Evolutionary conservation across 1,284 basidiomycete species (phyloP).

Genomic region (Puccinia coronata): DNA sequence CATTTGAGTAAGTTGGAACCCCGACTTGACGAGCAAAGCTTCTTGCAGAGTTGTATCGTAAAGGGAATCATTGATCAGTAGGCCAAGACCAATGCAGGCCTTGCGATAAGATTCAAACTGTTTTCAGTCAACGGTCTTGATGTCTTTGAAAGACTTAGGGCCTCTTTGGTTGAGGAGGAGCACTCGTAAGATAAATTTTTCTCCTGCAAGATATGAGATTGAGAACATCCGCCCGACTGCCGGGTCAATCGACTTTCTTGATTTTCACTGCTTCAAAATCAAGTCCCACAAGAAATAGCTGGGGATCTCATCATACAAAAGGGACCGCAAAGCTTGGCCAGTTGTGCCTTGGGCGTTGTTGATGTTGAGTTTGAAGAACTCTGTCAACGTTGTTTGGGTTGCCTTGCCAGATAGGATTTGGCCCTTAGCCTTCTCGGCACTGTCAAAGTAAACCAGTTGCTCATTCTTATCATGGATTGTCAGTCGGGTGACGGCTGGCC

Average conservation of each 20-base stretch:
- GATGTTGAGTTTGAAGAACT: conserved; percentile 7
- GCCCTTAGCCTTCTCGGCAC: background rate
- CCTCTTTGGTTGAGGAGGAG: background rate
- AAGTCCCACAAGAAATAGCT: background rate
- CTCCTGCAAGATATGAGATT: background rate
- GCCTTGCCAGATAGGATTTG: background rate
- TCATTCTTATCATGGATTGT: background rate
- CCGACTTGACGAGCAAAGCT: background rate
- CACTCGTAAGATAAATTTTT: background rate
- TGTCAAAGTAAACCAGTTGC: background rate
- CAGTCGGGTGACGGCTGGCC: background rate
- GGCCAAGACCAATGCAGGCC: background rate
- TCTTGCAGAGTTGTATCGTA: background rate
- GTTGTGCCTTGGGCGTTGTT: no score
- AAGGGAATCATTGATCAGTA: background rate
- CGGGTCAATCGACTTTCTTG: no score
- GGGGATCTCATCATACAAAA: background rate
- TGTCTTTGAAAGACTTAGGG: background rate
- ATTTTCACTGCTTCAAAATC: background rate
- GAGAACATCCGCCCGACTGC: background rate
- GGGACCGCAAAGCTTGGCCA: background rate
- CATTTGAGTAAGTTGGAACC: background rate
- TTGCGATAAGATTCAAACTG: background rate
- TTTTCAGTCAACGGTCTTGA: background rate
- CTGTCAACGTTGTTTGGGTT: background rate